Base-by-base conservation (phyloP, 1,139 yeast species). In the Hyphopichia khmerensis region DNA sequence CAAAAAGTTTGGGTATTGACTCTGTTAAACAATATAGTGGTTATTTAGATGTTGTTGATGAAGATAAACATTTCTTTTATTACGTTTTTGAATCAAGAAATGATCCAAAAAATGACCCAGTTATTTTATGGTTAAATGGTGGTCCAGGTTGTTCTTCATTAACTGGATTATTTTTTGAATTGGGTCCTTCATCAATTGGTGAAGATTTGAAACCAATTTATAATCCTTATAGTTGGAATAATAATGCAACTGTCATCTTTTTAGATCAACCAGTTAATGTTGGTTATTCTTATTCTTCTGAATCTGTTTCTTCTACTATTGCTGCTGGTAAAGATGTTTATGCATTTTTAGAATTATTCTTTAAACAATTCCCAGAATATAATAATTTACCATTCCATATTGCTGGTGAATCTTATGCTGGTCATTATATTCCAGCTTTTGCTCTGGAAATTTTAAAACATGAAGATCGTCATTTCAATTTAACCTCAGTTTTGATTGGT, bases 361-460 rank as follows among this genome's bases (percentile, higher is more conserved):
- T 87, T 77, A 79, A 86, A 65, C 88, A 87, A 62, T 93, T 90
- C 79, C 96, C 97, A 36, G 81, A 91, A 67, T 89, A 86, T 69
- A 66, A 76, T 39, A 66, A 78, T 32, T 74, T 79, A 47, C 82
- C 79, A 42, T 90, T 93, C 84, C 98, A 91, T 67, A 90, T 93
- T 67, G 95, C 98, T 38, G 99, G 98, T 55, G 98, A 93, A 69
- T 88, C 96, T n/a, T 93, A 93, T 62, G 99, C 96, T 43, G 99
- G 99, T 49, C 98, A 93, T 65, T 93, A 93, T 67, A 90, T 93
- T 53, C 99, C 98, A 27, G 91, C 82, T 9, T 87, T 93, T 63
- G 96, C 97, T 18, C 69, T 84, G 40, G 96, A 91, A 67, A 91
- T 93, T 53, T 69, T 90, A 57, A 75, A 82, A 19, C 95, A 89